phyloP scores from a whole-genome alignment of 176 grass and related monocot species.

The Carex cristatella region DNA sequence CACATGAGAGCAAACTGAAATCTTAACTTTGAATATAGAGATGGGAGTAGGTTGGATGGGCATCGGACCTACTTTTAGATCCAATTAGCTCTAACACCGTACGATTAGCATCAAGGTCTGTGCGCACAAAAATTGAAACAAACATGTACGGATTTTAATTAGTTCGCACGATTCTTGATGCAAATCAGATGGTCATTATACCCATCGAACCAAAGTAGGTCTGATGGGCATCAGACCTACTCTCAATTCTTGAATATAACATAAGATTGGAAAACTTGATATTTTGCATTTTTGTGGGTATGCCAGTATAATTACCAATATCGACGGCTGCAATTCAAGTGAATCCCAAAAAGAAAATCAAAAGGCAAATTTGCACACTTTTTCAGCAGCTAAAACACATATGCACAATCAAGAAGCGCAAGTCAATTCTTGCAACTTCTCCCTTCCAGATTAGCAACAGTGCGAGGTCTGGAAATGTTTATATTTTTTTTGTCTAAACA shows the following conservation, averaged over 20 bases:
- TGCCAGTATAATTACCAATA: not conserved
- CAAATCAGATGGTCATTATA: too few relatives aligned
- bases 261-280: not conserved
- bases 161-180: too few relatives aligned
- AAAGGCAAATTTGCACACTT: not conserved
- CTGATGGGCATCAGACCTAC: too few relatives aligned
- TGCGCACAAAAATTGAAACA: too few relatives aligned
- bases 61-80: too few relatives aligned
- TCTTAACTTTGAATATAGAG: not conserved
- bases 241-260: too few relatives aligned
- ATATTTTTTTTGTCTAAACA: not conserved
- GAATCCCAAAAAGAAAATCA: not conserved
- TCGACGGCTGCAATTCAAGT: not conserved
- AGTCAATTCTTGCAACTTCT: not conserved
- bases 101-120: too few relatives aligned
- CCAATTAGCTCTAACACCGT: too few relatives aligned
- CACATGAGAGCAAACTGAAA: not conserved
- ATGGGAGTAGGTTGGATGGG: too few relatives aligned
- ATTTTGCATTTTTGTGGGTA: not conserved
- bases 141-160: too few relatives aligned
- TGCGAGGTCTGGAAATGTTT: not conserved
- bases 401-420: not conserved
- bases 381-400: not conserved
- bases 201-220: too few relatives aligned
- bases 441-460: not conserved